Evolutionary conservation across 352 stramenopile genomes (phyloP).

Genomic region (Phytophthora rubi): DNA sequence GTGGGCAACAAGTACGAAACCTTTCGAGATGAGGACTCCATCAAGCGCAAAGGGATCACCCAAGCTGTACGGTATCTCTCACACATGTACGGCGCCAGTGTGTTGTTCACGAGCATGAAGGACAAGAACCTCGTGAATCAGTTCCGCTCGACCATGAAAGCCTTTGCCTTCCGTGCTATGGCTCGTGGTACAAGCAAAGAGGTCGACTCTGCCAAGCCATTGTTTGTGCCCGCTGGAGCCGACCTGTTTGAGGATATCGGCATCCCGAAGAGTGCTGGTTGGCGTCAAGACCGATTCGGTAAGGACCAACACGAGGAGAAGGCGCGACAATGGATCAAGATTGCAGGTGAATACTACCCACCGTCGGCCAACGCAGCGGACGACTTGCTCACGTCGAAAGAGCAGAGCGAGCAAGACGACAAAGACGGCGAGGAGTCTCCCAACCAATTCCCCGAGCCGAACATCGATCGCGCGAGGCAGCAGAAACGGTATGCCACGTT

Average conservation of each 20-base stretch:
- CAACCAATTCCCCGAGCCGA: slow-evolving; percentile 66
- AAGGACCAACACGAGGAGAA: slow-evolving; percentile 68
- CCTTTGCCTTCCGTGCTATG: slow-evolving; percentile 64
- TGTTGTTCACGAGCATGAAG: slow-evolving; percentile 88
- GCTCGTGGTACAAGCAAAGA: slow-evolving; percentile 63
- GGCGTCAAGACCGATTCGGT: slow-evolving; percentile 54
- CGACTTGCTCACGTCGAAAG: slow-evolving; percentile 24
- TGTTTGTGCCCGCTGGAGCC: slow-evolving; percentile 75
- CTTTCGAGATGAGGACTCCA: slow-evolving; percentile 88
- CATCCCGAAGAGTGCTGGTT: slow-evolving; percentile 57
- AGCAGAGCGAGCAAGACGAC: slow-evolving; percentile 35
- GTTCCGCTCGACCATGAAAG: slow-evolving; percentile 72
- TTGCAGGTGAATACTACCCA: slow-evolving; percentile 68
- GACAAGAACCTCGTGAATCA: slow-evolving; percentile 83
- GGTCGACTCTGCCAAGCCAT: slow-evolving; percentile 62
- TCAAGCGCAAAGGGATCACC: slow-evolving; percentile 83
- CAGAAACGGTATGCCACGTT: slow-evolving; percentile 58
- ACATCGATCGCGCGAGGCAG: slow-evolving; percentile 71
- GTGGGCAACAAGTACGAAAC: slow-evolving; percentile 91
- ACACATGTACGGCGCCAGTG: slow-evolving; percentile 84
- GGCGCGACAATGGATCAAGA: slow-evolving; percentile 72
- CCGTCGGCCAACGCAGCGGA: slow-evolving; percentile 50
- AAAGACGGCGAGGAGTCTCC: slow-evolving; percentile 33
- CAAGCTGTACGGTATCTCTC: slow-evolving; percentile 89
- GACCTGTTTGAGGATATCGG: slow-evolving; percentile 84